Percentiles rank a stretch among this genome's conserved stretches.
phyloP scores from a whole-genome alignment of 371 early-diverging fungal species.

The Haplosporangium sp. region DNA sequence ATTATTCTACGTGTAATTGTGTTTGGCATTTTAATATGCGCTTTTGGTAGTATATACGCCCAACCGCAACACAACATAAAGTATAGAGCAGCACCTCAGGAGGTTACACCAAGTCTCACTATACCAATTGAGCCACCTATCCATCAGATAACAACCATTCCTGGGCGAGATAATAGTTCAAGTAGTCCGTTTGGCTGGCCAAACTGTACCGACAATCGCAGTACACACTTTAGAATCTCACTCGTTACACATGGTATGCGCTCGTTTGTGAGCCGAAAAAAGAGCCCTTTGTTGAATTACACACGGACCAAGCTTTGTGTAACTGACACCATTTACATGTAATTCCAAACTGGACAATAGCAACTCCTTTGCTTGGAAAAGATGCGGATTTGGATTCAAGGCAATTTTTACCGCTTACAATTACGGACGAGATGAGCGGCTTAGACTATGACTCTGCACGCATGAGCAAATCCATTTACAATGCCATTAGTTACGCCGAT shows the following conservation, averaged over 20 bases:
- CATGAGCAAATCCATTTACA: conserved; percentile 23
- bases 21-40: background rate
- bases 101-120: background rate
- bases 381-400: background rate
- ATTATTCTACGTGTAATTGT: background rate
- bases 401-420: conserved; percentile 6
- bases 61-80: background rate
- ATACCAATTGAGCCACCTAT: background rate
- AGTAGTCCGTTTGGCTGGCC: conserved; percentile 10
- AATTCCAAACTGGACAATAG: background rate
- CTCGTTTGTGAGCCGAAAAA: background rate
- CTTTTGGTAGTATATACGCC: background rate
- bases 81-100: background rate
- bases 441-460: conserved; percentile 21
- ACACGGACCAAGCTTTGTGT: background rate
- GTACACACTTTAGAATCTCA: conserved; percentile 9
- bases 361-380: background rate
- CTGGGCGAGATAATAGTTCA: conserved; percentile 9
- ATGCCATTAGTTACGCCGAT: conserved; percentile 17
- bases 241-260: conserved; percentile 33
- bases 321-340: background rate
- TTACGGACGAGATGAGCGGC: conserved; percentile 19
- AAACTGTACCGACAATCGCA: conserved; percentile 6
- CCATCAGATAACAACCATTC: background rate
- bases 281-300: background rate